Evolutionary conservation across 108 stramenopile species (phyloP).

Genomic region (Aurantiochytrium sp.): DNA sequence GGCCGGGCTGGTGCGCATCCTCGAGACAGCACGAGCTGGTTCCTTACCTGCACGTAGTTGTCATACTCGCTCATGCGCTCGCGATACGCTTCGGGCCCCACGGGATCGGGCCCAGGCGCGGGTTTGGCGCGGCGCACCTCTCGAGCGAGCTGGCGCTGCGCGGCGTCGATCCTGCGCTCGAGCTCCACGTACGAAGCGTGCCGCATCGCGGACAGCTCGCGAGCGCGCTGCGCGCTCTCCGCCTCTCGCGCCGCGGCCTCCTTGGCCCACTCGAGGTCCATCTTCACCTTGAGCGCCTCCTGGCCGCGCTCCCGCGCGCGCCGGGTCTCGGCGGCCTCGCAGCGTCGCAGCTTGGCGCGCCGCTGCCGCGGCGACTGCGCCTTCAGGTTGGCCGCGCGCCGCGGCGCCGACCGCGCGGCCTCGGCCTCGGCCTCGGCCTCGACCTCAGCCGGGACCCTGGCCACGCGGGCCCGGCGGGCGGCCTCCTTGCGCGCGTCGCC

Average conservation of each 20-base stretch:
- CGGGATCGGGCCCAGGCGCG: not conserved
- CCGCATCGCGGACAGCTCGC: not conserved
- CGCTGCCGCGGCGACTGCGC: not conserved
- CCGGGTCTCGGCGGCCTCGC: not conserved
- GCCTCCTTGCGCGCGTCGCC: not conserved
- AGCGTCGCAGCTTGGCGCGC: not conserved
- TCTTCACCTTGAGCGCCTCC: not conserved
- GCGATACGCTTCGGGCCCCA: not conserved
- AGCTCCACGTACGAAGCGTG: not conserved
- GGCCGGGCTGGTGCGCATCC: not conserved
- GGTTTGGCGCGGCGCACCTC: not conserved
- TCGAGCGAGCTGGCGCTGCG: not conserved
- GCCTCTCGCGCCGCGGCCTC: not conserved
- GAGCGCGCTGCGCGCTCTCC: not conserved
- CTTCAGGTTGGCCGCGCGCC: no score
- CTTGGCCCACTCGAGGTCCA: slow-evolving; percentile 16
- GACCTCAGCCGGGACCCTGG: not conserved
- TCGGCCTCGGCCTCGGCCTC: no score
- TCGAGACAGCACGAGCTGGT: not conserved
- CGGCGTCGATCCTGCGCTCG: not conserved
- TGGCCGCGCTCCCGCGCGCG: not conserved
- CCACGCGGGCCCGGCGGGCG: not conserved
- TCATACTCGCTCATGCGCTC: not conserved
- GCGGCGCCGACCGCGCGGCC: no score
- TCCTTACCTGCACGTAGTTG: not conserved